These are phyloP conservation scores for Penicillium sp. DNA, from an alignment of 2,329 filamentous ascomycete species.

Conservation along the genomic window DNA sequence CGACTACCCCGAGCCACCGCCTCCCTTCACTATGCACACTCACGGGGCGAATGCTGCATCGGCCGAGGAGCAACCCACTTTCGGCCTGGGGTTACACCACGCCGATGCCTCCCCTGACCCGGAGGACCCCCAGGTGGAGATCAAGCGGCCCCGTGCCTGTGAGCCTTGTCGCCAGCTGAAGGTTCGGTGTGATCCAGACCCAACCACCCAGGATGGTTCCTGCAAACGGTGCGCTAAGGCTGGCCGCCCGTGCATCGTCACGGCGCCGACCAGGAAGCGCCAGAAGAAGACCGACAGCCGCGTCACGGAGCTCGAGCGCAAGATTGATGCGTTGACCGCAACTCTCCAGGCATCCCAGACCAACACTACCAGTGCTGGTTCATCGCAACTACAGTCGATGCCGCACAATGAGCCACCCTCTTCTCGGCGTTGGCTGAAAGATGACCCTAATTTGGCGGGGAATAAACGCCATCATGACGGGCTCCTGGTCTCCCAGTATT, in stretches of 20 bases:
- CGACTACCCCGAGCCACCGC: slow-evolving; percentile 31
- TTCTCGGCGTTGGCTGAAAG: slow-evolving; percentile 31
- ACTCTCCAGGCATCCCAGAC: slow-evolving; percentile 61
- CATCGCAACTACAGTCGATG: background rate
- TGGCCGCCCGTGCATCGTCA: slow-evolving; percentile 72
- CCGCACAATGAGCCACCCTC: slow-evolving; percentile 29
- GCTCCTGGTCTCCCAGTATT: slow-evolving; percentile 22
- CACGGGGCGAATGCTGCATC: slow-evolving; percentile 6
- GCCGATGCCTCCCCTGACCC: slow-evolving; percentile 10
- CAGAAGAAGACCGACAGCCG: slow-evolving; percentile 90
- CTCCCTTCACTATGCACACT: slow-evolving; percentile 15
- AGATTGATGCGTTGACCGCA: slow-evolving; percentile 83
- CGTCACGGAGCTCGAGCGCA: slow-evolving; percentile 86
- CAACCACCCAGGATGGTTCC: slow-evolving; percentile 58
- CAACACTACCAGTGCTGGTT: slow-evolving; percentile 10
- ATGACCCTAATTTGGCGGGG: slow-evolving; percentile 21
- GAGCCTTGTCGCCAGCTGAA: slow-evolving; percentile 73
- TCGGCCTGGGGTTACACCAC: slow-evolving; percentile 1
- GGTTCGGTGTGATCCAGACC: slow-evolving; percentile 80
- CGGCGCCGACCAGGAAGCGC: slow-evolving; percentile 70
- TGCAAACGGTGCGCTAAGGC: slow-evolving; percentile 79
- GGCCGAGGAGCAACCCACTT: background rate
- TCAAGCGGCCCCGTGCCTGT: slow-evolving; percentile 68
- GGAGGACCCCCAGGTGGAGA: slow-evolving; percentile 43
- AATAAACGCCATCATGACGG: slow-evolving; percentile 34